Evolutionary conservation across 1,139 yeast species (phyloP), one percentile per base, ranked within the genome.

Genomic region (Wickerhamomyces sp.): DNA sequence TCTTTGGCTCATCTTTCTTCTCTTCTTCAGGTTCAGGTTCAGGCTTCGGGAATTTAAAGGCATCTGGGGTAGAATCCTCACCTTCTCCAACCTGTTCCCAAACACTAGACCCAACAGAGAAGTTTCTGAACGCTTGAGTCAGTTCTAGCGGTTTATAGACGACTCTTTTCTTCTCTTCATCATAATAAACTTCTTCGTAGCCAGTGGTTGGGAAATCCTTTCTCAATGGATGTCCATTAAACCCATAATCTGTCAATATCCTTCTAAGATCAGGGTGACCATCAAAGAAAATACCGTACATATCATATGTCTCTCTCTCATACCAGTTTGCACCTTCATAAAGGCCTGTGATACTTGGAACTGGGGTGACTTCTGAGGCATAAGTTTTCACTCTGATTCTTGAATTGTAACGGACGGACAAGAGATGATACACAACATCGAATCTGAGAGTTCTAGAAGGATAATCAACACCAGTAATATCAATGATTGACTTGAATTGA

Each of bases 11-110:
- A 34, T 54, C 49, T 34, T 45, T 45, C 32, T 55, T 42, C 55
- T 74, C 76, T 46, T 69, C 65, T 57, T 73, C 75, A 39, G 84
- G 84, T 63, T 85, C 94, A 23, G 91, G 88, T 67, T 81, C 83
- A 41, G 95, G 94, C 46, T 81, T 76, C 46, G 95, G 95, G 62
- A 87, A 78, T 67, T 83, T 84, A 75, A 87, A 87, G 26, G 79
- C 68, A 52, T 83, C 91, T 10, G 96, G 96, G 34, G 94, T 79
- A 57, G 76, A 80, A 64, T 88, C 95, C 56, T 79, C 75, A 61
- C 96, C 96, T 40, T 83, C 86, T 51, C 96, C 95, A 57, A 86
- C 93, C 58, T 86, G 95, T 67, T 88, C 95, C 95, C 95, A 88
- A 46, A 84, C 89, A 37, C 94, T 81, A 27, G 93, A 80, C 43